phyloP scores from a whole-genome alignment of 805 yeast genomes.

The Candida berthetii region DNA sequence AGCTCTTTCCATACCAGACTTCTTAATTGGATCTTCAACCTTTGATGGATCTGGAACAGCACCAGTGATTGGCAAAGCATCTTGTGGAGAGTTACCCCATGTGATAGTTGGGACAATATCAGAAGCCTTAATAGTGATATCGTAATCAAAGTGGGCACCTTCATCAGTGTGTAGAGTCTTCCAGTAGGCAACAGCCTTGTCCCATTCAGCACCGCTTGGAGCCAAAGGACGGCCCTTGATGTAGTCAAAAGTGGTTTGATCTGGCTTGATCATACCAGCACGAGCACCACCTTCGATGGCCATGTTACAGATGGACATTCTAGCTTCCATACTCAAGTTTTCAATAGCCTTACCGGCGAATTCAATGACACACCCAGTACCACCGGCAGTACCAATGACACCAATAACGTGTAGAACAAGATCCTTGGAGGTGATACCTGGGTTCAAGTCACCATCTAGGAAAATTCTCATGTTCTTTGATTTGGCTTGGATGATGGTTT shows the following conservation, averaged over 20 bases:
- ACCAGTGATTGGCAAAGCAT: slow-evolving; percentile 92
- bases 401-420: slow-evolving; percentile 92
- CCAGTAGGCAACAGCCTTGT: slow-evolving; percentile 91
- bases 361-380: slow-evolving; percentile 95
- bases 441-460: slow-evolving; percentile 76
- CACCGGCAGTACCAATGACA: slow-evolving; percentile 98
- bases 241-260: slow-evolving; percentile 81
- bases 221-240: slow-evolving; percentile 92
- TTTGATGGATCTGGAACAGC: slow-evolving; percentile 85
- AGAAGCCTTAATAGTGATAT: slow-evolving; percentile 69
- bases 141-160: slow-evolving; percentile 85
- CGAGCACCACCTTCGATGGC: slow-evolving; percentile 99
- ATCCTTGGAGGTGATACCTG: slow-evolving; percentile 96
- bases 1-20: slow-evolving; percentile 86
- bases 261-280: slow-evolving; percentile 99
- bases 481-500: slow-evolving; percentile 89
- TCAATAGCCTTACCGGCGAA: slow-evolving; percentile 95
- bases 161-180: slow-evolving; percentile 79
- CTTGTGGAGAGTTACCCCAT: slow-evolving; percentile 99
- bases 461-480: slow-evolving; percentile 92
- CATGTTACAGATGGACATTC: slow-evolving; percentile 99
- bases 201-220: slow-evolving; percentile 93
- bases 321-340: slow-evolving; percentile 88
- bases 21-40: slow-evolving; percentile 64
- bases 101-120: slow-evolving; percentile 95